A percentile compares a stretch with the other conserved stretches of the same genome.
phyloP scores from a whole-genome alignment of 495 filamentous ascomycete species.

The Cryomyces antarcticus region DNA sequence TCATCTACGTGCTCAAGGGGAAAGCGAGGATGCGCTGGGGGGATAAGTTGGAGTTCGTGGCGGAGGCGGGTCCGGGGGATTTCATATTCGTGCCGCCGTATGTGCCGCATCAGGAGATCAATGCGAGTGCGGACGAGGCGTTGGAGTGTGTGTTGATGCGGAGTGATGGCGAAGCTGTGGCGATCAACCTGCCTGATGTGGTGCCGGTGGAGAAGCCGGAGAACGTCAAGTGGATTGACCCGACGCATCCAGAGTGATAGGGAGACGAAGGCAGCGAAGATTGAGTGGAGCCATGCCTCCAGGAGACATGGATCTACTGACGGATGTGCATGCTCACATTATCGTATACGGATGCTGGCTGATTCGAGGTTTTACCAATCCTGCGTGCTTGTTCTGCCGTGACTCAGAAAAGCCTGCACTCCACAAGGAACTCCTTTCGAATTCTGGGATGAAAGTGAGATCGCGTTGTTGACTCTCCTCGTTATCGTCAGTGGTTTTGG shows the following conservation, averaged over 20 bases:
- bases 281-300: too few species aligned
- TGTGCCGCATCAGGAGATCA: slow-evolving; percentile 23
- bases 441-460: too few species aligned
- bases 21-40: slow-evolving; percentile 22
- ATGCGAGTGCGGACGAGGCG: slow-evolving; percentile 16
- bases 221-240: slow-evolving; percentile 21
- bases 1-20: slow-evolving; percentile 21
- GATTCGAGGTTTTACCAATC: too few species aligned
- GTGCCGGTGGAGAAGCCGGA: slow-evolving; percentile 19
- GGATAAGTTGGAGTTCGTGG: slow-evolving; percentile 19
- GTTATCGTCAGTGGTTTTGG: too few species aligned
- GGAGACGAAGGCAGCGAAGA: background rate
- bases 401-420: too few species aligned
- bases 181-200: slow-evolving; percentile 17
- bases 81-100: slow-evolving; percentile 23
- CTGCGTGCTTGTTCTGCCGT: too few species aligned
- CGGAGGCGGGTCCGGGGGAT: slow-evolving; percentile 21
- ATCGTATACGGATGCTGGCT: too few species aligned
- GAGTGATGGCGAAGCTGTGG: slow-evolving; percentile 19
- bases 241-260: slow-evolving; percentile 13
- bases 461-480: too few species aligned
- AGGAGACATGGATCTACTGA: too few species aligned
- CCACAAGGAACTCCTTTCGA: too few species aligned
- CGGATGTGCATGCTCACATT: too few species aligned
- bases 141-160: slow-evolving; percentile 21